Evolutionary conservation across 2,329 filamentous ascomycete genomes (phyloP).

Genomic region (Apiospora arundinis): DNA sequence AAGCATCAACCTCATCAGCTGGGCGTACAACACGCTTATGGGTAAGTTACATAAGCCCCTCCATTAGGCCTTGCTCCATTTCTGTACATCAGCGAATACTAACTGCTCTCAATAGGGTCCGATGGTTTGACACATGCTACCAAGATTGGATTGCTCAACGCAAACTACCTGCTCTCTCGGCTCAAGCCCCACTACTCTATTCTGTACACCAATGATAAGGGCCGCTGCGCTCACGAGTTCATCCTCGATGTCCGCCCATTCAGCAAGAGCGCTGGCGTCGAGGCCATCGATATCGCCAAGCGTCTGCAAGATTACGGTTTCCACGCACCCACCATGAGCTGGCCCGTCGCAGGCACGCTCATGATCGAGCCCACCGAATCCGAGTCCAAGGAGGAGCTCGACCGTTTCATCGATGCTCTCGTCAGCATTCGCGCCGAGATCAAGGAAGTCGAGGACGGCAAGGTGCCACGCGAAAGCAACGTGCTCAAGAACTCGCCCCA

Average conservation of each 20-base stretch:
- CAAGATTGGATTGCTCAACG: conserved; percentile 91
- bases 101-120: conserved; percentile 48
- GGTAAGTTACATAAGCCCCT: conserved; percentile 48
- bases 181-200: conserved; percentile 87
- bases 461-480: conserved; percentile 76
- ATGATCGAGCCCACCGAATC: conserved; percentile 99
- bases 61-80: neutral
- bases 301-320: conserved; percentile 97
- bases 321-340: conserved; percentile 96
- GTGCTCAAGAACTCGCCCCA: conserved; percentile 91
- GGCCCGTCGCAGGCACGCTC: conserved; percentile 91
- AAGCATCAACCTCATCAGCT: conserved; percentile 91
- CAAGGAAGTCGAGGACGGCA: conserved; percentile 79
- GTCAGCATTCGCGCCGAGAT: conserved; percentile 89
- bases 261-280: conserved; percentile 80
- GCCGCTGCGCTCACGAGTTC: conserved; percentile 95
- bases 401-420: conserved; percentile 90
- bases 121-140: conserved; percentile 87
- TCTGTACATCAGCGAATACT: neutral
- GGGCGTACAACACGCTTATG: conserved; percentile 97
- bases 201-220: conserved; percentile 89
- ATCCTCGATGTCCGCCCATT: conserved; percentile 90
- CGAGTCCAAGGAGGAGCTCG: conserved; percentile 89
- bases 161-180: conserved; percentile 92
- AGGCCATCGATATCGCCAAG: conserved; percentile 95